phyloP scores from a whole-genome alignment of 805 yeast genomes.

The Saccharomycodes ludwigii region DNA sequence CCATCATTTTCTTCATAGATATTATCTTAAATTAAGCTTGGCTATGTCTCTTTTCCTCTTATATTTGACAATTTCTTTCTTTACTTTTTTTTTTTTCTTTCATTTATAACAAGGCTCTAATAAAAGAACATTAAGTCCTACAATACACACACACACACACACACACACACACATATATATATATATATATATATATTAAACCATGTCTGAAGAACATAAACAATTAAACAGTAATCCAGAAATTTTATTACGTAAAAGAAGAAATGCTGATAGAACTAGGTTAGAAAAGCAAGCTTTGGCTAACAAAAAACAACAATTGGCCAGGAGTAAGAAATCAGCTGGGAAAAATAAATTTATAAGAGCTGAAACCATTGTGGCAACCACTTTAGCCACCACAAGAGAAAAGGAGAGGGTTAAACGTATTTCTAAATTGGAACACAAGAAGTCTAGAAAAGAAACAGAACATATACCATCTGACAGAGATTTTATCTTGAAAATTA shows the following conservation, averaged over 20 bases:
- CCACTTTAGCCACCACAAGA: constrained; percentile 49
- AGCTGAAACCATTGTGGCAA: constrained; percentile 63
- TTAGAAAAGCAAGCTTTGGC: constrained; percentile 62
- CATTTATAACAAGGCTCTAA: not conserved
- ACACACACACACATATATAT: not conserved
- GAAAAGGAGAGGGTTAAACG: constrained; percentile 58
- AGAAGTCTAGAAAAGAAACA: constrained; percentile 17
- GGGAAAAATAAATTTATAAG: constrained; percentile 45
- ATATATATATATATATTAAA: not conserved
- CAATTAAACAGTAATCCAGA: constrained; percentile 57
- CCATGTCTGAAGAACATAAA: not conserved
- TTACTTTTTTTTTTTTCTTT: not conserved
- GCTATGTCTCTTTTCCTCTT: constrained; percentile 2
- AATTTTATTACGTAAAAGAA: constrained; percentile 64
- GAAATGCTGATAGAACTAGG: constrained; percentile 62
- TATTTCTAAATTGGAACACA: constrained; percentile 40
- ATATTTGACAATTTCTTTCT: not conserved
- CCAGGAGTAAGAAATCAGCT: constrained; percentile 30
- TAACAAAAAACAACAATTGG: constrained; percentile 34
- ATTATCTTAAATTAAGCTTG: too few relatives aligned
- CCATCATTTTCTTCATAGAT: too few relatives aligned
- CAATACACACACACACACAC: not conserved
- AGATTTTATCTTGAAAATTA: constrained; percentile 24
- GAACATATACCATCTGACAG: constrained; percentile 20
- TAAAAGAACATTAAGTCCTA: not conserved